Percentiles rank a stretch among this genome's conserved stretches.
Evolutionary conservation across 1,139 yeast species (phyloP).

Genomic region (Hansenula sp.): DNA sequence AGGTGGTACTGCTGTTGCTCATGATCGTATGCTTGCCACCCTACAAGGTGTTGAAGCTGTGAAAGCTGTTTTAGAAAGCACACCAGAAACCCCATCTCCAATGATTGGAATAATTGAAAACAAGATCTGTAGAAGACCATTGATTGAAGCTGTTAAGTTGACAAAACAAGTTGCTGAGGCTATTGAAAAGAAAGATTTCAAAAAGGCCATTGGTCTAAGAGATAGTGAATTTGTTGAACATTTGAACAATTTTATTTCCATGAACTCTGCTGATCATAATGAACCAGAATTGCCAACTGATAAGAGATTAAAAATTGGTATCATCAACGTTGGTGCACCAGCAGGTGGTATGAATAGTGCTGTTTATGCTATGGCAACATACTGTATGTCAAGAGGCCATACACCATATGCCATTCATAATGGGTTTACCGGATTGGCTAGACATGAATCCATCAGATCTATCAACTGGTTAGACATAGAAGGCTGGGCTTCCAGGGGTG

Average conservation of each 20-base stretch:
- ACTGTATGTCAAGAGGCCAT: conserved; percentile 90
- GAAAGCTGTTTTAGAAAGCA: conserved; percentile 81
- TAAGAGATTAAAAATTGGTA: conserved; percentile 59
- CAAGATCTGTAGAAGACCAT: conserved; percentile 76
- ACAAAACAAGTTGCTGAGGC: conserved; percentile 88
- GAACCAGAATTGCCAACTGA: conserved; percentile 46
- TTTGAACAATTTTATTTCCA: conserved; percentile 64
- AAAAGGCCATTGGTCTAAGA: conserved; percentile 79
- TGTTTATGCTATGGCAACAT: conserved; percentile 84
- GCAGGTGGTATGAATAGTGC: conserved; percentile 96
- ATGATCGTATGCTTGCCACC: conserved; percentile 86
- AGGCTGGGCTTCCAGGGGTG: conserved; percentile 89
- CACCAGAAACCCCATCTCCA: conserved; percentile 92
- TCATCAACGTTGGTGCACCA: conserved; percentile 93
- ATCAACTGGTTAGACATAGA: conserved; percentile 84
- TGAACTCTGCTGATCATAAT: conserved; percentile 67
- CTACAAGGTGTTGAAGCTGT: conserved; percentile 98
- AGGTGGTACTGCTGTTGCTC: conserved; percentile 97
- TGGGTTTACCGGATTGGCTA: conserved; percentile 87
- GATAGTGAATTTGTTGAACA: conserved; percentile 86
- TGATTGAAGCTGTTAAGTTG: conserved; percentile 83
- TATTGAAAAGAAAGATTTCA: conserved; percentile 73
- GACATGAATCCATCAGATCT: conserved; percentile 73
- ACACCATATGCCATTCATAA: conserved; percentile 82
- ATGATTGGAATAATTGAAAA: conserved; percentile 89